A percentile compares a stretch with the other conserved stretches of the same genome.
phyloP scores from a whole-genome alignment of 163 green algal species.

The Scenedesmus sp. region DNA sequence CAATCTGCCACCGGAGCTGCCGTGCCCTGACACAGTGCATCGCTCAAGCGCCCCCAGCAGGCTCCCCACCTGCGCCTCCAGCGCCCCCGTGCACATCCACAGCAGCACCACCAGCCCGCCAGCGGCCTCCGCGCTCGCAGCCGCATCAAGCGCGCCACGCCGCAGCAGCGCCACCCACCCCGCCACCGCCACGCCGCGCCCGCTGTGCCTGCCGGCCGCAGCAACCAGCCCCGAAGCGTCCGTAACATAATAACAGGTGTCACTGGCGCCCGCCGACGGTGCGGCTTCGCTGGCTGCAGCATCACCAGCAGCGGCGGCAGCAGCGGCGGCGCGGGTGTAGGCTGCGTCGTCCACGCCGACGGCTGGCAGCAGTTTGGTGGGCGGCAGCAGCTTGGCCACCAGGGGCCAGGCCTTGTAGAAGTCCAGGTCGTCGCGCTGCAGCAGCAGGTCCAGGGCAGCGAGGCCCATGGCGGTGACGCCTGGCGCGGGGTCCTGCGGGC shows the following conservation, averaged over 20 bases:
- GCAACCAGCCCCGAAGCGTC: background rate
- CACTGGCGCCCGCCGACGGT: background rate
- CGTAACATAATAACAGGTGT: background rate
- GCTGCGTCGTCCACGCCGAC: background rate
- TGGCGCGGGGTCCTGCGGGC: background rate
- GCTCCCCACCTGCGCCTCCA: constrained; percentile 5
- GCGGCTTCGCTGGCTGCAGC: background rate
- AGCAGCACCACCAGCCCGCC: constrained; percentile 20
- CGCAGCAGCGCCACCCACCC: constrained; percentile 30
- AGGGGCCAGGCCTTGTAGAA: constrained; percentile 46
- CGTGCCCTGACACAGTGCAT: background rate
- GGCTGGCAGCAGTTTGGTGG: background rate
- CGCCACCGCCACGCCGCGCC: background rate
- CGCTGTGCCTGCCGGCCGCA: background rate
- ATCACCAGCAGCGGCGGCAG: background rate
- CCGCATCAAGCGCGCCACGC: constrained; percentile 25
- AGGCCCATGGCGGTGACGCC: background rate
- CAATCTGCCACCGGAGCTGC: too few species aligned
- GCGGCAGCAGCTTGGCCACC: background rate
- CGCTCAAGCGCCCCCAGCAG: too few species aligned
- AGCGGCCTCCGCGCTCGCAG: background rate
- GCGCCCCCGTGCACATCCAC: background rate
- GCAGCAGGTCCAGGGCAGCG: background rate
- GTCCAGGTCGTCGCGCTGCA: constrained; percentile 29
- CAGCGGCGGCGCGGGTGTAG: background rate